Evolutionary conservation across 164 flowering plant genomes (phyloP).

Genomic region (Stephania japonica): DNA sequence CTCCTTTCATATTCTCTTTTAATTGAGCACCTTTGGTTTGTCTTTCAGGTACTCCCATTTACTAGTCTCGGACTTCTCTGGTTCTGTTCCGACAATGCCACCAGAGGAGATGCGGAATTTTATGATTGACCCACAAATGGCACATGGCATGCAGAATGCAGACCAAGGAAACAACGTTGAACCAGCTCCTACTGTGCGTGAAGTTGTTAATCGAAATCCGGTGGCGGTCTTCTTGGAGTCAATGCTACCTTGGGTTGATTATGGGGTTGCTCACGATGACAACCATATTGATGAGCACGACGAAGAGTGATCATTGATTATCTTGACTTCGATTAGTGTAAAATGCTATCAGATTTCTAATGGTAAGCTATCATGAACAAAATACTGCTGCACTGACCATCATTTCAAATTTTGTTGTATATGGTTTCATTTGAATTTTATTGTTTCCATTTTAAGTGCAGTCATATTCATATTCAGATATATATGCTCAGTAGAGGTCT

Average conservation of each 20-base stretch:
- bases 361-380: not conserved
- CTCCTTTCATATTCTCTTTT: too few relatives aligned
- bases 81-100: constrained; percentile 64
- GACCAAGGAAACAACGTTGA: constrained; percentile 24
- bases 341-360: not conserved
- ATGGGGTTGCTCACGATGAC: constrained; percentile 27
- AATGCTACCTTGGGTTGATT: constrained; percentile 73
- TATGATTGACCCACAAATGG: constrained; percentile 53
- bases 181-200: constrained; percentile 39
- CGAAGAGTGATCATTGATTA: constrained; percentile 5
- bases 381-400: not conserved
- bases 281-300: constrained; percentile 24
- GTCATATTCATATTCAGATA: too few relatives aligned
- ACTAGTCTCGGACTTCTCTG: constrained; percentile 78
- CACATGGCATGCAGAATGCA: constrained; percentile 34
- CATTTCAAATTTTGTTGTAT: not conserved
- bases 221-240: constrained; percentile 71
- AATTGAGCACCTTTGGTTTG: not conserved
- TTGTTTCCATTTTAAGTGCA: too few relatives aligned
- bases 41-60: constrained; percentile 68
- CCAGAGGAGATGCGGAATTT: constrained; percentile 80
- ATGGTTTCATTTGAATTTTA: not conserved
- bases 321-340: not conserved
- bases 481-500: too few relatives aligned
- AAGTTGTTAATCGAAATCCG: constrained; percentile 49